phyloP scores from a whole-genome alignment of 1,284 basidiomycete species.

The Cryptococcus sp. region DNA sequence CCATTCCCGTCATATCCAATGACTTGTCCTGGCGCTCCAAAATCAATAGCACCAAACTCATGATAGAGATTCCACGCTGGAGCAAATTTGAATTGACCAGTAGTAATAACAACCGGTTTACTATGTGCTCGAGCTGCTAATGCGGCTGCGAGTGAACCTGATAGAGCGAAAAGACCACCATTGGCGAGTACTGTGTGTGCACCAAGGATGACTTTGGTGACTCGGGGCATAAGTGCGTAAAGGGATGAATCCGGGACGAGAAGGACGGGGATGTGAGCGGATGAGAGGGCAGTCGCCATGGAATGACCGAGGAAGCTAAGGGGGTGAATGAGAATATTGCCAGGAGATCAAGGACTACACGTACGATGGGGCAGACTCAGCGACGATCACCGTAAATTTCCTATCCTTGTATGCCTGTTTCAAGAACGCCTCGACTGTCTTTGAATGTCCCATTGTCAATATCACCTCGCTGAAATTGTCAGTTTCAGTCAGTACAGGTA shows the following conservation, averaged over 20 bases:
- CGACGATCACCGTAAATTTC: conserved; percentile 94
- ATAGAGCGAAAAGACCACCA: conserved; percentile 85
- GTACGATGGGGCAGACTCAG: conserved; percentile 86
- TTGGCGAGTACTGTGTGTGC: conserved; percentile 93
- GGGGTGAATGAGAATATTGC: neutral
- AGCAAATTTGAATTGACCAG: conserved; percentile 93
- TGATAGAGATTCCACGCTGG: conserved; percentile 90
- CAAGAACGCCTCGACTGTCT: conserved; percentile 89
- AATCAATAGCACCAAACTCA: conserved; percentile 79
- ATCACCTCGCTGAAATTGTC: conserved; percentile 73
- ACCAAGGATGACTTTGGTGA: conserved; percentile 92
- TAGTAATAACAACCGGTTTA: conserved; percentile 89
- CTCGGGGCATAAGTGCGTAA: conserved; percentile 91
- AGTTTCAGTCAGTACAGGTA: neutral
- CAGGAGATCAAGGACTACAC: conserved; percentile 29
- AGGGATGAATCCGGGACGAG: conserved; percentile 93
- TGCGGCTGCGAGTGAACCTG: conserved; percentile 77
- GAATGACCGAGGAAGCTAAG: conserved; percentile 74
- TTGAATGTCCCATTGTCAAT: conserved; percentile 88
- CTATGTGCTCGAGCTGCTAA: conserved; percentile 87
- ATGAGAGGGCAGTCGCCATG: conserved; percentile 74
- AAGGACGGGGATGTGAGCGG: conserved; percentile 81
- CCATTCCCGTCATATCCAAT: conserved; percentile 58
- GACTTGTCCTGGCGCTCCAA: conserved; percentile 77
- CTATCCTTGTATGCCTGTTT: conserved; percentile 83